Conservation (phyloP, 2,329 filamentous ascomycete genomes). For the Xylaria sp. region DNA sequence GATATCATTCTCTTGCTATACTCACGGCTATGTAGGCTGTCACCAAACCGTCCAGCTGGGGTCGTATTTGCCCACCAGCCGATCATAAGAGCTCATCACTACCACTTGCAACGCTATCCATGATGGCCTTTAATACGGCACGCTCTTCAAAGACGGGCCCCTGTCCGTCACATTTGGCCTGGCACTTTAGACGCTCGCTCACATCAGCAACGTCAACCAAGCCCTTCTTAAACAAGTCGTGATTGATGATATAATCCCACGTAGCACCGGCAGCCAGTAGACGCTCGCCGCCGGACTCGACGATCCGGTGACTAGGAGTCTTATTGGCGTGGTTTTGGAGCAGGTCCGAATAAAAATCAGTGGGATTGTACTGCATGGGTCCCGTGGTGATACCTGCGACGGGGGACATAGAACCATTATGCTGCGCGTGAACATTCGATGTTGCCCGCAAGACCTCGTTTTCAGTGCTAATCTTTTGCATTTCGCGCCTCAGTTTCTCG, state of each 20-base stretch:
- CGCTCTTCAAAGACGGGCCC: conserved; percentile 88
- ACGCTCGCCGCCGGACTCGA: conserved; percentile 72
- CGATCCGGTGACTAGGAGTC: conserved; percentile 74
- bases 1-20: background rate
- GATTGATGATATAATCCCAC: conserved; percentile 89
- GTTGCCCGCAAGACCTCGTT: conserved; percentile 93
- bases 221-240: conserved; percentile 79
- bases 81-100: conserved; percentile 78
- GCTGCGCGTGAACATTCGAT: conserved; percentile 55
- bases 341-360: conserved; percentile 74
- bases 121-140: conserved; percentile 77
- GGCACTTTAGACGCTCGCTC: conserved; percentile 78
- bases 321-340: conserved; percentile 71
- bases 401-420: conserved; percentile 55
- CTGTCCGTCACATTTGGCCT: conserved; percentile 85
- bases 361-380: conserved; percentile 76
- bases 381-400: conserved; percentile 65
- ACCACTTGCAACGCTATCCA: conserved; percentile 78
- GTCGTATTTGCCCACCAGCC: background rate
- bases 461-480: conserved; percentile 86
- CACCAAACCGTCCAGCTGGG: background rate
- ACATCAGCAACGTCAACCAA: conserved; percentile 84
- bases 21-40: conserved; percentile 3
- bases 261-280: conserved; percentile 80
- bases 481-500: conserved; percentile 82